Conservation (phyloP, 495 filamentous ascomycete genomes). For the Aspergillus kassunensis region DNA sequence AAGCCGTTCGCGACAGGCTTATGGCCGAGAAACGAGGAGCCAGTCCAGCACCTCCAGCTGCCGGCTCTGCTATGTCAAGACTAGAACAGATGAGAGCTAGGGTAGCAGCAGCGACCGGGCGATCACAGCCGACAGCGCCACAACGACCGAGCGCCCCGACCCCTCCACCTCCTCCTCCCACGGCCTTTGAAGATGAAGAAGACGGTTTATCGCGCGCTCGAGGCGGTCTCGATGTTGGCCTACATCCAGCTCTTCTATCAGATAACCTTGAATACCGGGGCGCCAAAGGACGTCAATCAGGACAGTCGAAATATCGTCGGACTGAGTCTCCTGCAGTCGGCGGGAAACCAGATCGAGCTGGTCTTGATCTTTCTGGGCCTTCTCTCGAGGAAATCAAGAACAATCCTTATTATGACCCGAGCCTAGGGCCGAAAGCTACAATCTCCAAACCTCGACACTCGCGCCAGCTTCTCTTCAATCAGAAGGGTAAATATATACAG, state of each 20-base stretch:
- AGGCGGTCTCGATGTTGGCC: conserved; percentile 82
- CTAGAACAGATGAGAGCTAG: conserved; percentile 73
- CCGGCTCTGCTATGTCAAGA: conserved; percentile 48
- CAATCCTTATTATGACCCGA: conserved; percentile 87
- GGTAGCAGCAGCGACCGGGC: conserved; percentile 69
- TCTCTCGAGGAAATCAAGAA: conserved; percentile 62
- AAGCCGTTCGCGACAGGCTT: conserved; percentile 54
- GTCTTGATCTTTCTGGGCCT: conserved; percentile 66
- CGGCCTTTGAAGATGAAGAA: conserved; percentile 37
- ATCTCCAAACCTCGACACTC: conserved; percentile 60
- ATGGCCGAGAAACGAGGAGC: conserved; percentile 41
- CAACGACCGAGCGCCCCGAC: conserved; percentile 36
- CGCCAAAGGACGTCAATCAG: conserved; percentile 47
- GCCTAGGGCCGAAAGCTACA: conserved; percentile 58
- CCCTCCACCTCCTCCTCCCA: conserved; percentile 22
- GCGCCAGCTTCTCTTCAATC: conserved; percentile 82
- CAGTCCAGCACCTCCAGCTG: conserved; percentile 32
- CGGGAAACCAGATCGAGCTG: conserved; percentile 47
- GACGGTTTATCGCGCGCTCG: conserved; percentile 48
- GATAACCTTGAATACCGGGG: conserved; percentile 64
- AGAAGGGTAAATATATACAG: conserved; percentile 94
- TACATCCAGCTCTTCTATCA: conserved; percentile 81
- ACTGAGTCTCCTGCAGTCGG: conserved; percentile 44
- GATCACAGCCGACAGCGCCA: conserved; percentile 45
- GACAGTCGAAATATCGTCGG: conserved; percentile 56